These are phyloP conservation scores for Fusarium decemcellulare DNA, from an alignment of 2,329 filamentous ascomycete species.

Conservation along the genomic window DNA sequence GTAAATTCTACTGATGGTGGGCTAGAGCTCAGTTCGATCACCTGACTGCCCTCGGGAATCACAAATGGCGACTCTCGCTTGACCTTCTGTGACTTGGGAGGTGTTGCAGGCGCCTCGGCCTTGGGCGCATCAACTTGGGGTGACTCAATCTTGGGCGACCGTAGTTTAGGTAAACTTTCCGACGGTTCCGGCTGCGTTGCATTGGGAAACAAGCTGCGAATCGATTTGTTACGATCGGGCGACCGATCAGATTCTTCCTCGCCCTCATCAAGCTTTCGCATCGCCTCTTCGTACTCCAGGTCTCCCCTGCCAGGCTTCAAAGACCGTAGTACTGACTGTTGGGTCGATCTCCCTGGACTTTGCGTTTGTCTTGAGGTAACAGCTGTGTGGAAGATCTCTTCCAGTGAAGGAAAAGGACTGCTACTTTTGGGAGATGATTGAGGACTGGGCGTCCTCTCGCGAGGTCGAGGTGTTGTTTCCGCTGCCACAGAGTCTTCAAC, in stretches of 20 bases:
- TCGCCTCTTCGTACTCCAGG: slow-evolving; percentile 60
- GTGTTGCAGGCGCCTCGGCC: slow-evolving; percentile 14
- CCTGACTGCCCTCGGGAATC: slow-evolving; percentile 50
- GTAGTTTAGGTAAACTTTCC: slow-evolving; percentile 5
- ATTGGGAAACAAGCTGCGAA: slow-evolving; percentile 50
- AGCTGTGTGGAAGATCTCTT: slow-evolving; percentile 60
- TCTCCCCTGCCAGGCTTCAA: slow-evolving; percentile 48
- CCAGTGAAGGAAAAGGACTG: slow-evolving; percentile 52
- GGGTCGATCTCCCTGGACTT: slow-evolving; percentile 49
- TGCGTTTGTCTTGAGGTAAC: slow-evolving; percentile 54
- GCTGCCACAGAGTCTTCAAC: slow-evolving; percentile 41
- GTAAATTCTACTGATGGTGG: slow-evolving; percentile 34
- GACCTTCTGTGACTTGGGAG: slow-evolving; percentile 26
- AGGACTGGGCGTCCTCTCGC: slow-evolving; percentile 29
- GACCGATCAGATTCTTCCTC: slow-evolving; percentile 48
- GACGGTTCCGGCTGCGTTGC: slow-evolving; percentile 48
- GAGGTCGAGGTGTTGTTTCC: slow-evolving; percentile 37
- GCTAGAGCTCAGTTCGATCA: slow-evolving; percentile 51
- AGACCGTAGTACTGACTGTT: slow-evolving; percentile 44
- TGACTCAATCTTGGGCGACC: slow-evolving; percentile 17
- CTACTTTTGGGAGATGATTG: slow-evolving; percentile 48
- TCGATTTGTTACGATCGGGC: slow-evolving; percentile 43
- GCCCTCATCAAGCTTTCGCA: slow-evolving; percentile 58
- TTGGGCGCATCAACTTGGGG: slow-evolving; percentile 1
- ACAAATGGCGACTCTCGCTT: slow-evolving; percentile 41